phyloP scores from a whole-genome alignment of 1,139 yeast genomes.

The Sugiyamaella castrensis region DNA sequence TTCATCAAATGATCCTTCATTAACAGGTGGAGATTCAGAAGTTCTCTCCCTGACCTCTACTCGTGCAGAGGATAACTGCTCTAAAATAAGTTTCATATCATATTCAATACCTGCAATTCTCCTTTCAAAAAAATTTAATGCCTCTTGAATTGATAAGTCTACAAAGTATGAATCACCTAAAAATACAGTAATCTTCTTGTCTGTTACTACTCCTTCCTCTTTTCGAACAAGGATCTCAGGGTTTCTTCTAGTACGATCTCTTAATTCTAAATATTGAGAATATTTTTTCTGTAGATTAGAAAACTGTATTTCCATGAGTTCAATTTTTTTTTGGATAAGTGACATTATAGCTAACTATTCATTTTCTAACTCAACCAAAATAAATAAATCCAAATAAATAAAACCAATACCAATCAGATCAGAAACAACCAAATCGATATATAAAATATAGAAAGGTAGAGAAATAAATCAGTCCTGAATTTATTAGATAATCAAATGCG shows the following conservation, averaged over 20 bases:
- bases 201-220: neutral
- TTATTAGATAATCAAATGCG: too few species aligned
- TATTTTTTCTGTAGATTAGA: slow-evolving; percentile 5
- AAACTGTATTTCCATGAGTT: slow-evolving; percentile 7
- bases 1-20: too few species aligned
- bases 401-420: too few species aligned
- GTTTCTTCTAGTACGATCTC: neutral
- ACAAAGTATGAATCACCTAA: slow-evolving; percentile 63
- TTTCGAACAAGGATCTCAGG: slow-evolving; percentile 1
- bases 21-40: too few species aligned
- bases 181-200: slow-evolving; percentile 41
- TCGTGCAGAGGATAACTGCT: slow-evolving; percentile 47
- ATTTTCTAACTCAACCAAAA: too few species aligned
- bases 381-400: too few species aligned
- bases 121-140: slow-evolving; percentile 45
- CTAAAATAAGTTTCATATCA: slow-evolving; percentile 42
- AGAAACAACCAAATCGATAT: too few species aligned
- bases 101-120: slow-evolving; percentile 41
- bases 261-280: slow-evolving; percentile 7
- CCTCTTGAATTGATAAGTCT: slow-evolving; percentile 46
- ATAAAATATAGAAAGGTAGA: too few species aligned
- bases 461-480: too few species aligned
- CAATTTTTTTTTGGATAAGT: neutral
- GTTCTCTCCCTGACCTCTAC: slow-evolving; percentile 31
- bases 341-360: too few species aligned